phyloP scores from a whole-genome alignment of 805 yeast species.

The Kodamaea leandrae region DNA sequence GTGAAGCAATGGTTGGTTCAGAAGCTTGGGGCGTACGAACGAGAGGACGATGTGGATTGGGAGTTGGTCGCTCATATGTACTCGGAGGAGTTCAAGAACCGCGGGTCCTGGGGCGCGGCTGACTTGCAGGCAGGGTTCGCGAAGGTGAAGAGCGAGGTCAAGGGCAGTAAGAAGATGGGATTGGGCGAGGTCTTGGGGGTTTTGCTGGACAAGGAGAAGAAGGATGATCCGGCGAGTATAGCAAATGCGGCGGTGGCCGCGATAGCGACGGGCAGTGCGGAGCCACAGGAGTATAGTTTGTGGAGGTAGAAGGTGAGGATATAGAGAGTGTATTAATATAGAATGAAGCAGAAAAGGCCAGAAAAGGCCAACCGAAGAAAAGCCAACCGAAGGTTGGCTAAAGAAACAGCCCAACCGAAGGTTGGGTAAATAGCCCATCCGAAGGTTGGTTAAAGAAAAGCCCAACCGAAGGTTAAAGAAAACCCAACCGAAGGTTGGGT shows the following conservation, averaged over 20 bases:
- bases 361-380: no score
- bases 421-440: no score
- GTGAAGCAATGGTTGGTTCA: slow-evolving; percentile 41
- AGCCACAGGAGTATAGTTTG: slow-evolving; percentile 35
- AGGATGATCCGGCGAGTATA: slow-evolving; percentile 27
- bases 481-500: no score
- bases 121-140: slow-evolving; percentile 65
- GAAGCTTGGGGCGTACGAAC: slow-evolving; percentile 26
- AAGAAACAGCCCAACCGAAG: no score
- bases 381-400: no score
- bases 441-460: no score
- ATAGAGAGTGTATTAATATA: no score
- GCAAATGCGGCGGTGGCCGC: slow-evolving; percentile 42
- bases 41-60: slow-evolving; percentile 35
- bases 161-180: slow-evolving; percentile 33
- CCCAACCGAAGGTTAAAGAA: no score
- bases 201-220: neutral
- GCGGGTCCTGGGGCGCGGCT: slow-evolving; percentile 55
- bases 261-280: slow-evolving; percentile 26
- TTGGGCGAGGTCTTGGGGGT: neutral
- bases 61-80: slow-evolving; percentile 27
- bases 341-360: no score
- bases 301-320: slow-evolving; percentile 29
- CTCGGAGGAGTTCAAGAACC: slow-evolving; percentile 26
- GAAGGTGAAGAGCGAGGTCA: slow-evolving; percentile 50